Conservation (phyloP, 2,329 filamentous ascomycete genomes). For the Sarocladium oryzae region DNA sequence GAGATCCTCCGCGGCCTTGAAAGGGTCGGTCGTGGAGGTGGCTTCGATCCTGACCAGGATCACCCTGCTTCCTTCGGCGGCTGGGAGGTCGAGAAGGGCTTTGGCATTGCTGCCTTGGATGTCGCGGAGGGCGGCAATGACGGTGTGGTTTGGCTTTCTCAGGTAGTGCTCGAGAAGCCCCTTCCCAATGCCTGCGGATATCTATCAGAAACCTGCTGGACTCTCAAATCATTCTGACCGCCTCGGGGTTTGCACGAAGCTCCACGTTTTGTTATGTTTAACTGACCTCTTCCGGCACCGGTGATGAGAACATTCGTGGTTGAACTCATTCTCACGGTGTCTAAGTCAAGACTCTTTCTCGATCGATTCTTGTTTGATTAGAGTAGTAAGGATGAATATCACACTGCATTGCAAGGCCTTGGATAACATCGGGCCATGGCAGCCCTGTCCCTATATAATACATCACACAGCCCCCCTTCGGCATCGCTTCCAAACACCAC, state of each 20-base stretch:
- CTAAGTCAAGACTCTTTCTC: too few species aligned
- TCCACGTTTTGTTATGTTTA: too few species aligned
- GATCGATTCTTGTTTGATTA: too few species aligned
- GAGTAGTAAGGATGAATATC: too few species aligned
- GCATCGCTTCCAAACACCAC: too few species aligned
- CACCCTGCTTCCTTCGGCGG: constrained; percentile 26
- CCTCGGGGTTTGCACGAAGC: too few species aligned
- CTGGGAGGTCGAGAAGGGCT: constrained; percentile 29
- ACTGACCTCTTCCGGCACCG: constrained; percentile 5
- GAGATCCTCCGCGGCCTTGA: constrained; percentile 25
- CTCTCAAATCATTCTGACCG: background rate
- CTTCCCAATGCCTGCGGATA: constrained; percentile 23
- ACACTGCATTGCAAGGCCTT: too few species aligned
- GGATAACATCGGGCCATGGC: too few species aligned
- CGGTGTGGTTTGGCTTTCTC: constrained; percentile 49
- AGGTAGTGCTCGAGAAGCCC: constrained; percentile 29
- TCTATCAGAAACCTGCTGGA: background rate
- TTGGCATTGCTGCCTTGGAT: constrained; percentile 19
- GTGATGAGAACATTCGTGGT: constrained; percentile 7
- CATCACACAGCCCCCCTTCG: too few species aligned
- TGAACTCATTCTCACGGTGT: background rate
- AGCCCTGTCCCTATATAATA: too few species aligned
- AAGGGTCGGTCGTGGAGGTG: constrained; percentile 24
- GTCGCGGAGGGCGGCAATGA: constrained; percentile 33
- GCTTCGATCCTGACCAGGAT: constrained; percentile 38